These are phyloP conservation scores for Quercus phellos DNA, from an alignment of 331 rosid species.

Conservation along the genomic window DNA sequence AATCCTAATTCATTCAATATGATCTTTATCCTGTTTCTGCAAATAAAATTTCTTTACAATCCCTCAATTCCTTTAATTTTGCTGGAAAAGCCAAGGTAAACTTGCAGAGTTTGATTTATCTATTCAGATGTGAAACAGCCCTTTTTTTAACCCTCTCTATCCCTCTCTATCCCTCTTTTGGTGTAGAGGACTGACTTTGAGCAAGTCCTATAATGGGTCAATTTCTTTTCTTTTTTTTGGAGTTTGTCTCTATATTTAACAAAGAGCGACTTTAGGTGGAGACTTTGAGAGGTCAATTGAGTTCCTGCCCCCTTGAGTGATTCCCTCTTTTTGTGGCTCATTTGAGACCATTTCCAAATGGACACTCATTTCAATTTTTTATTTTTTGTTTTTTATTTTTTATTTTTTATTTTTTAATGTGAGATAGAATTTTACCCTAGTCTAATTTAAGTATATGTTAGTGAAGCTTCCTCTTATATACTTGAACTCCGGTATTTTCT, in stretches of 20 bases:
- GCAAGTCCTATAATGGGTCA: conserved; percentile 11
- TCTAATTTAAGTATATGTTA: no score
- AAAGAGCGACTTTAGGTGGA: background rate
- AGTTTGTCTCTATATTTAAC: background rate
- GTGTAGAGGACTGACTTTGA: background rate
- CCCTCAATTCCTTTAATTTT: background rate
- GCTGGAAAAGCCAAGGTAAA: background rate
- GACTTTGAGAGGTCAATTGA: background rate
- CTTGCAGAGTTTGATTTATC: background rate
- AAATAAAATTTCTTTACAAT: background rate
- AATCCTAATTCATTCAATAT: background rate
- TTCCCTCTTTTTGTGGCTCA: background rate
- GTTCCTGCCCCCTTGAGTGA: background rate
- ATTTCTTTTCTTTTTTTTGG: background rate
- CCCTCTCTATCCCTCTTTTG: background rate
- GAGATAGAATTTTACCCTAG: no score
- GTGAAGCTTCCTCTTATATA: no score
- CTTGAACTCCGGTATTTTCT: rapidly evolving
- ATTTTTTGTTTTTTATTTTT: background rate
- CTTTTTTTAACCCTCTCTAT: background rate
- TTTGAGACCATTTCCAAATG: background rate
- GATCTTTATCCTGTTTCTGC: background rate
- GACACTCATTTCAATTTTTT: no score
- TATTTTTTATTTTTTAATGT: background rate
- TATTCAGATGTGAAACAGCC: background rate